Percentiles rank a stretch among this genome's conserved stretches.
Conservation (phyloP, 225 moss, liverwort and hornwort species). For the Bryoerythrophyllum caledonicum region DNA sequence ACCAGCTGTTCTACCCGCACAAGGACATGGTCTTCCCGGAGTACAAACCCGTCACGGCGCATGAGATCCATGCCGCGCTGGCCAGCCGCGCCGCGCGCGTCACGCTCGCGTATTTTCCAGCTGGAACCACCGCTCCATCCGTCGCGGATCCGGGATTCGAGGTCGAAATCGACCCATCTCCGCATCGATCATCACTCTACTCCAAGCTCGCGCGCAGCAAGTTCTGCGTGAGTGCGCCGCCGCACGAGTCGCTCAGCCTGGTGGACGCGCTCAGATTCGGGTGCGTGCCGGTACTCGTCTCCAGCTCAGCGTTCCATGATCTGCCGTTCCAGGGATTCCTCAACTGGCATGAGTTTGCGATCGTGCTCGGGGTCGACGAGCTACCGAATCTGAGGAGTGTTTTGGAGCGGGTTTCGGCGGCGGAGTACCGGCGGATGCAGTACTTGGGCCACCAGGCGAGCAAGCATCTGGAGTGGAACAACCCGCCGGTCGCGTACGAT, state of each 20-base stretch:
- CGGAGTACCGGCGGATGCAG: constrained; percentile 64
- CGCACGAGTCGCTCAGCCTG: constrained; percentile 46
- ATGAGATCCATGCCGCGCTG: constrained; percentile 14
- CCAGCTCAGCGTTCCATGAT: constrained; percentile 53
- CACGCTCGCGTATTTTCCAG: constrained; percentile 49
- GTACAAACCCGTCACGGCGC: constrained; percentile 21
- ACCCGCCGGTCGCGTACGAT: constrained; percentile 64
- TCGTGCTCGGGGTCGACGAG: constrained; percentile 50
- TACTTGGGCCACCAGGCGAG: constrained; percentile 62
- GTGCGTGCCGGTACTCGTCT: constrained; percentile 76
- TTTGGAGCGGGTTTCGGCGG: constrained; percentile 30
- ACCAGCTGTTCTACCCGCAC: constrained; percentile 74
- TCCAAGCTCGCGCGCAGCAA: constrained; percentile 50
- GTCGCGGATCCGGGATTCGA: constrained; percentile 37
- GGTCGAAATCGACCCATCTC: constrained; percentile 33
- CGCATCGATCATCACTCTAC: constrained; percentile 33
- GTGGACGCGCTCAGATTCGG: constrained; percentile 56
- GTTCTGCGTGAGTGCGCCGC: constrained; percentile 65
- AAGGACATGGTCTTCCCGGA: constrained; percentile 75
- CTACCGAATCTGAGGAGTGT: constrained; percentile 37
- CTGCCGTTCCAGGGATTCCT: constrained; percentile 84
- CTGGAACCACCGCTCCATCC: background rate
- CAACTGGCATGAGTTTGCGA: constrained; percentile 65
- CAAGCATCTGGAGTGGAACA: constrained; percentile 82
- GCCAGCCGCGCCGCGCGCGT: constrained; percentile 20